phyloP scores from a whole-genome alignment of 345 rosid genomes.

The Pistacia atlantica region DNA sequence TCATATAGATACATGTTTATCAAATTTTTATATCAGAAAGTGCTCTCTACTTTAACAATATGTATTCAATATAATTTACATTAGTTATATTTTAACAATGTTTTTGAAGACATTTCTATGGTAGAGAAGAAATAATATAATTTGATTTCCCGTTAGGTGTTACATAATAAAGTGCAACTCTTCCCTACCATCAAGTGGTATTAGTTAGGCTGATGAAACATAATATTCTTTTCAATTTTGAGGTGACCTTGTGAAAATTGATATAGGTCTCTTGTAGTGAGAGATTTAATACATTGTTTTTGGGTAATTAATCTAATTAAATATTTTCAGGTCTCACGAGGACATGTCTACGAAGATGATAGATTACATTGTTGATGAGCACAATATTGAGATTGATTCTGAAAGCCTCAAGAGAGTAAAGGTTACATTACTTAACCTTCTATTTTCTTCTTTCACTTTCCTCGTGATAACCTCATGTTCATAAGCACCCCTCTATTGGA shows the following conservation, averaged over 20 bases:
- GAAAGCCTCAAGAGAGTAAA: constrained; percentile 52
- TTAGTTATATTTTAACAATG: background rate
- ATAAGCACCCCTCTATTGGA: background rate
- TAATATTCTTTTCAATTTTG: background rate
- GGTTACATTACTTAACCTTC: constrained; percentile 33
- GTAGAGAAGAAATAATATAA: background rate
- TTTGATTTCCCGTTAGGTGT: background rate
- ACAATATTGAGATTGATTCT: constrained; percentile 60
- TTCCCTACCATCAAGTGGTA: background rate
- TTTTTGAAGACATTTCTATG: background rate
- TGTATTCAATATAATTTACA: background rate
- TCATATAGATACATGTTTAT: background rate
- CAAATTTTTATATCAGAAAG: background rate
- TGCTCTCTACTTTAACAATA: background rate
- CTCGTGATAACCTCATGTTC: background rate
- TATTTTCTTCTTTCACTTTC: background rate
- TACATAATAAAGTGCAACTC: background rate
- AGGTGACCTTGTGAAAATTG: background rate
- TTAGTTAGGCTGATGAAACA: background rate
- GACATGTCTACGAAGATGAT: constrained; percentile 62
- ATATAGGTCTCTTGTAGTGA: background rate
- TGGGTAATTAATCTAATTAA: constrained; percentile 4
- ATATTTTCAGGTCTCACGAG: constrained; percentile 61
- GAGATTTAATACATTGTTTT: constrained; percentile 3
- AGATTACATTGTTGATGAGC: constrained; percentile 62